Conservation (phyloP, 345 rosid species). For the Clarkia xantiana region DNA sequence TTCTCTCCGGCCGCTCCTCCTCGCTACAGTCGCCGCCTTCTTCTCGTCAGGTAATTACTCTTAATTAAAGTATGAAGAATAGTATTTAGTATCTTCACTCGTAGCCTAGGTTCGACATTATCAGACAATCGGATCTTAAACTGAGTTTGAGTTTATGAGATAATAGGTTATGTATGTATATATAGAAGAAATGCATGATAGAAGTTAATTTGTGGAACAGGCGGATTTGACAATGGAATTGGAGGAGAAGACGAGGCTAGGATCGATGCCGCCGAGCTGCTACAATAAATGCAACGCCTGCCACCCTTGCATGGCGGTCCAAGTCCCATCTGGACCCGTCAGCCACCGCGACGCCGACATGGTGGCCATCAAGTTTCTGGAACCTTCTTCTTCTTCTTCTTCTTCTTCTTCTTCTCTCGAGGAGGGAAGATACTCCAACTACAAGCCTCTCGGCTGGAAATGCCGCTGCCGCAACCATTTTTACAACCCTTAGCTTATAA, state of each 20-base stretch:
- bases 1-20: too few species aligned
- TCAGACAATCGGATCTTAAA: too few species aligned
- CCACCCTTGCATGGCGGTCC: conserved; percentile 81
- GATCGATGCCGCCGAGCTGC: conserved; percentile 81
- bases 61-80: too few species aligned
- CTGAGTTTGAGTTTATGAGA: too few species aligned
- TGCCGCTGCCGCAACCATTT: conserved; percentile 57
- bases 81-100: too few species aligned
- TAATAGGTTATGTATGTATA: too few species aligned
- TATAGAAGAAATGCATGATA: too few species aligned
- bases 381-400: conserved; percentile 20
- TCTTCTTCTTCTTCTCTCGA: too few species aligned
- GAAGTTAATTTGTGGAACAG: conserved; percentile 14
- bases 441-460: conserved; percentile 93
- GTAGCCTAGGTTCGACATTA: too few species aligned
- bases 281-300: conserved; percentile 70
- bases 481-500: conserved; percentile 61
- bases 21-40: too few species aligned
- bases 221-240: conserved; percentile 27
- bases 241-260: conserved; percentile 64
- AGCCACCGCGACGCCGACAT: conserved; percentile 7
- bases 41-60: too few species aligned
- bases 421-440: conserved; percentile 55
- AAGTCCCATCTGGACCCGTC: conserved; percentile 43
- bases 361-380: conserved; percentile 14